Percentiles rank a stretch among this genome's conserved stretches.
These are phyloP conservation scores for Excoecaria cochinchinensis DNA, from an alignment of 345 rosid genomes.

Conservation along the genomic window DNA sequence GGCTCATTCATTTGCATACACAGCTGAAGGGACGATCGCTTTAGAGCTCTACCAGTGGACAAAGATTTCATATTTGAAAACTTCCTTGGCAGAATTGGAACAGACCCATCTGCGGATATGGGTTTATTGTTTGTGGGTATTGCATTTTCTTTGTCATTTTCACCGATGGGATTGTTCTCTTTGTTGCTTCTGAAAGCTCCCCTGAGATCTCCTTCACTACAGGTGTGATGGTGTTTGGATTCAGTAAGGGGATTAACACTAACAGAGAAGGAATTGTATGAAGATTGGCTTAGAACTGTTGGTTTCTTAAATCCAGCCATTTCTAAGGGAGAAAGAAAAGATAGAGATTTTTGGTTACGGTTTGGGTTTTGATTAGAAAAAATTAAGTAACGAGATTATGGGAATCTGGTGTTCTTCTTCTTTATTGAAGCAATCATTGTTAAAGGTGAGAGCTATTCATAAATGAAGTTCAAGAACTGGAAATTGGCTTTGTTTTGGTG, in stretches of 20 bases:
- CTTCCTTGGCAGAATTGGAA: constrained; percentile 29
- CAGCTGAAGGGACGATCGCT: constrained; percentile 70
- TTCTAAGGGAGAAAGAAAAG: background rate
- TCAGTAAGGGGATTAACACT: constrained; percentile 46
- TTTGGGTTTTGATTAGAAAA: background rate
- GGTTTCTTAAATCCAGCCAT: constrained; percentile 35
- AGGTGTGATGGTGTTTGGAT: constrained; percentile 34
- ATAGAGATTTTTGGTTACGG: background rate
- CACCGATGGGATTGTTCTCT: constrained; percentile 38
- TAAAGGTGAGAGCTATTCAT: no score
- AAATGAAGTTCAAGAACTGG: background rate
- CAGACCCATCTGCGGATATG: constrained; percentile 38
- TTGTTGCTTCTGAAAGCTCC: constrained; percentile 33
- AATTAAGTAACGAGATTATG: background rate
- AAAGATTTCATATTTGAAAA: constrained; percentile 47
- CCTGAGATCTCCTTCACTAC: constrained; percentile 31
- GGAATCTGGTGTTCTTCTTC: no score
- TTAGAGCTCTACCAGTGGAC: constrained; percentile 55
- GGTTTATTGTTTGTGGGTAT: constrained; percentile 38
- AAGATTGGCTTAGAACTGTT: constrained; percentile 28
- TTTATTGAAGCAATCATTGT: background rate
- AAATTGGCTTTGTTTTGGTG: background rate
- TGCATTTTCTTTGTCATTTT: constrained; percentile 42
- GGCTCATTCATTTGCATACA: constrained; percentile 81
- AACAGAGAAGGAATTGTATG: constrained; percentile 34